Evolutionary conservation across 306 rosid genomes (phyloP).

Genomic region (Hippophae rhamnoides): DNA sequence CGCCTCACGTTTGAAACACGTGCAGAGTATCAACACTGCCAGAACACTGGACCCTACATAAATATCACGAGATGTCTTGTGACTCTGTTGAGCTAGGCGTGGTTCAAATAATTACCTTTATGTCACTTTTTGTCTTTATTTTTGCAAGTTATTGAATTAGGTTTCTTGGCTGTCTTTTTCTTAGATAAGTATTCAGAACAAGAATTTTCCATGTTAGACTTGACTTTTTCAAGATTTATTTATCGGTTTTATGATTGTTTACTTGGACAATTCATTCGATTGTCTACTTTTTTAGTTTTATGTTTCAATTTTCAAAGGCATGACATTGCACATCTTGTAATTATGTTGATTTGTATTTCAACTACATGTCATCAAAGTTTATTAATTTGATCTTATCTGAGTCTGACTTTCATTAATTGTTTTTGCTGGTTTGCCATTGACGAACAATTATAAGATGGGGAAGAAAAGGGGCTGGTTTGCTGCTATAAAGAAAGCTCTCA

Average conservation of each 20-base stretch:
- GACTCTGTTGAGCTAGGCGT: no score
- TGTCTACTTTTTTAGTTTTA: slow-evolving; percentile 1
- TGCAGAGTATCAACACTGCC: no score
- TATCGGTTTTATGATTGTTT: slow-evolving; percentile 16
- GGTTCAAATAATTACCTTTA: neutral
- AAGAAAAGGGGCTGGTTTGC: slow-evolving; percentile 84
- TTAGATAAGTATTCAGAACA: slow-evolving; percentile 13
- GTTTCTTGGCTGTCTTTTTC: slow-evolving; percentile 6
- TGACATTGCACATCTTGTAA: no score
- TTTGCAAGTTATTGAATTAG: slow-evolving; percentile 10
- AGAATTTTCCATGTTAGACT: slow-evolving; percentile 2
- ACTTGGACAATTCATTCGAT: slow-evolving; percentile 14
- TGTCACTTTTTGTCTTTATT: slow-evolving; percentile 5
- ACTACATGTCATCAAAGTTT: slow-evolving; percentile 1
- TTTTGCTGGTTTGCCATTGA: slow-evolving; percentile 10
- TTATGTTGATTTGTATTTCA: slow-evolving; percentile 14
- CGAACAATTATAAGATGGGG: slow-evolving; percentile 59
- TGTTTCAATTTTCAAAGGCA: neutral
- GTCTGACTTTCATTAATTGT: slow-evolving; percentile 12
- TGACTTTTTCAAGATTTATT: neutral
- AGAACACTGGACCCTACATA: no score
- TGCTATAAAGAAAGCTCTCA: slow-evolving; percentile 63
- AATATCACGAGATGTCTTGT: no score
- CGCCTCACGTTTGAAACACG: no score
- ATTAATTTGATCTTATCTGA: slow-evolving; percentile 5